Conservation (phyloP, 2,329 filamentous ascomycete species). For the Alternaria ethzedia region DNA sequence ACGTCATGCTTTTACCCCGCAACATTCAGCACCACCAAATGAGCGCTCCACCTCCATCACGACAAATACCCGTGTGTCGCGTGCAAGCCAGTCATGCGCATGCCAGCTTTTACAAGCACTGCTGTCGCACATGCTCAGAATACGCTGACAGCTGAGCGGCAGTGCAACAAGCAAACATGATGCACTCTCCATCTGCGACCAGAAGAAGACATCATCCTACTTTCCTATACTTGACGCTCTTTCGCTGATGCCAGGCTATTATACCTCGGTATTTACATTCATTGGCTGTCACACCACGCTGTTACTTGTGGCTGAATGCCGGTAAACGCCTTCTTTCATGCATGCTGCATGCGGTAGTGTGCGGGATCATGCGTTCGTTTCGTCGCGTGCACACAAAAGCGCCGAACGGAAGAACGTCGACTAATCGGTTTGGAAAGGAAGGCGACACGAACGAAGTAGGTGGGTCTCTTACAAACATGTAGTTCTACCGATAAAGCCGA, state of each 20-base stretch:
- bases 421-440: background rate
- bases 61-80: background rate
- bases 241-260: background rate
- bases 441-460: background rate
- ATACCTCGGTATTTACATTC: background rate
- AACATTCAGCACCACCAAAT: background rate
- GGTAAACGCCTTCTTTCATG: background rate
- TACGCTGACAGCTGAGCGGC: background rate
- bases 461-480: background rate
- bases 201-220: background rate
- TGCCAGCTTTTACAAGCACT: background rate
- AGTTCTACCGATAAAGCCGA: background rate
- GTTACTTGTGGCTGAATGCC: background rate
- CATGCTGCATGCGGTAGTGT: background rate
- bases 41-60: background rate
- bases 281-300: background rate
- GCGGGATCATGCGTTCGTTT: slow-evolving; percentile 7
- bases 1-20: slow-evolving; percentile 8
- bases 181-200: no score
- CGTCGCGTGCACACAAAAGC: background rate
- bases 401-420: background rate
- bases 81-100: background rate
- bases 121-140: background rate
- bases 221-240: background rate
- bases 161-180: background rate